Evolutionary conservation across 139 green algal genomes (phyloP), one percentile per base, ranked within the genome.

Genomic region (Volvox africanus): DNA sequence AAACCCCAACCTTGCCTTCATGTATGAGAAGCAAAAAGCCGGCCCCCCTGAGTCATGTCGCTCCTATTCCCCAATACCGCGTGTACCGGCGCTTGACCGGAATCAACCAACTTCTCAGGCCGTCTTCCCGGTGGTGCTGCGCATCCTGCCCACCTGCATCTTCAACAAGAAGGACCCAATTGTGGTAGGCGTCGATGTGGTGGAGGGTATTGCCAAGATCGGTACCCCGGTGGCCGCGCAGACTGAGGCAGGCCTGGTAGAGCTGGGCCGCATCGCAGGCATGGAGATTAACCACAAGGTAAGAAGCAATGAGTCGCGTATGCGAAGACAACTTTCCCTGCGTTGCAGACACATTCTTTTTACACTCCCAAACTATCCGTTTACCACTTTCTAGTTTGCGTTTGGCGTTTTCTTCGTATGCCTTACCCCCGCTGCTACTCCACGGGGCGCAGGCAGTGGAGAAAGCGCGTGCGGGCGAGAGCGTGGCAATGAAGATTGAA

Each of bases 111-210:
- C 0, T 71, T 21, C 81, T 19, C 83, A 89, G 83, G 77, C 76
- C 3, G 87, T 91, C 21, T 87, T 85, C 77, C 76, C 77, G 1
- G 61, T 68, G 16, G 28, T 73, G 26, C 92, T 97, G 71, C 84
- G 95, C 83, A 99, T 99, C 94, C 88, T 99, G 69, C 97, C 98
- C 68, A 97, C 95, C 16, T 99, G 96, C 93, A 95, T 99, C 67
- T 99, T 99, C 96, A 99, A 99, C 94, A 97, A 98, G 86, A 98
- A 98, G 91, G 98, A 99, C 93, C 98, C 98, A 89, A 99, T 99
- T 91, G 95, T 99, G 83, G 82, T 94, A 67, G 98, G 98, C 14
- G 96, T 98, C 36, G 98, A 99, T 67, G 80, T 98, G 22, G 69
- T 93, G 37, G 94, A 97, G 90, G 95, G 94, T 36, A 90, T 96